These are phyloP conservation scores for Didymosphaeria variabile DNA, from an alignment of 2,329 filamentous ascomycete species.

Conservation along the genomic window DNA sequence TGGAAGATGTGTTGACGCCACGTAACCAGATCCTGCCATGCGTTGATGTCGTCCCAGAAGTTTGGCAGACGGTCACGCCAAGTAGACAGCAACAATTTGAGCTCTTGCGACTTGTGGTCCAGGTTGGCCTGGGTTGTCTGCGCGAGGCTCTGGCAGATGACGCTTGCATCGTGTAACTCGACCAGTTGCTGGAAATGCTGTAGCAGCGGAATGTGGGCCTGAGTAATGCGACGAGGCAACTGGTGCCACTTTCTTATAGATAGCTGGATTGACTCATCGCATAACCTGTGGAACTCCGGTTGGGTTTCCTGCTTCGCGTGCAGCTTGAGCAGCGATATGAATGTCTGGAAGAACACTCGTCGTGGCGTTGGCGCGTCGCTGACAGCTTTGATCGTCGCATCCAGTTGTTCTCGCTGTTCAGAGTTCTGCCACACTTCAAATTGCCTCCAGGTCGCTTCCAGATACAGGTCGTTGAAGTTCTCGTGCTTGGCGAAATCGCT, in stretches of 20 bases:
- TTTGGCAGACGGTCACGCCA: conserved; percentile 97
- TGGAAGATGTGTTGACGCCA: conserved; percentile 99
- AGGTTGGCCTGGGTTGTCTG: conserved; percentile 85
- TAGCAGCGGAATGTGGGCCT: conserved; percentile 91
- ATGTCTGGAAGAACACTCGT: conserved; percentile 96
- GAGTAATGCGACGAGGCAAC: conserved; percentile 90
- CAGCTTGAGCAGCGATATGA: conserved; percentile 94
- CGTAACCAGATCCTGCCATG: conserved; percentile 99
- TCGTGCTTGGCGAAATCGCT: conserved; percentile 99
- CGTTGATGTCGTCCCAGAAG: conserved; percentile 98
- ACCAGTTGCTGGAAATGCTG: conserved; percentile 99
- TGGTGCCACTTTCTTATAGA: conserved; percentile 99
- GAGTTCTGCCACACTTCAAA: conserved; percentile 93
- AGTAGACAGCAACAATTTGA: conserved; percentile 90
- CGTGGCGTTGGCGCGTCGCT: conserved; percentile 96
- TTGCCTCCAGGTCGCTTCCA: conserved; percentile 95
- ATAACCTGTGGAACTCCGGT: conserved; percentile 85
- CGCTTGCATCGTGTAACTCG: conserved; percentile 94
- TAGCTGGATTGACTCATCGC: conserved; percentile 96
- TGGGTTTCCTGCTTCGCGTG: conserved; percentile 85
- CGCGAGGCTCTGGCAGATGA: conserved; percentile 91
- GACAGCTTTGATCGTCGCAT: conserved; percentile 93
- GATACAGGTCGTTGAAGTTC: conserved; percentile 93
- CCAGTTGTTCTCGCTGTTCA: conserved; percentile 87
- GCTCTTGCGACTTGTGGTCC: conserved; percentile 92